These are phyloP conservation scores for Lentinula boryana DNA, from an alignment of 768 basidiomycete genomes.

Conservation along the genomic window DNA sequence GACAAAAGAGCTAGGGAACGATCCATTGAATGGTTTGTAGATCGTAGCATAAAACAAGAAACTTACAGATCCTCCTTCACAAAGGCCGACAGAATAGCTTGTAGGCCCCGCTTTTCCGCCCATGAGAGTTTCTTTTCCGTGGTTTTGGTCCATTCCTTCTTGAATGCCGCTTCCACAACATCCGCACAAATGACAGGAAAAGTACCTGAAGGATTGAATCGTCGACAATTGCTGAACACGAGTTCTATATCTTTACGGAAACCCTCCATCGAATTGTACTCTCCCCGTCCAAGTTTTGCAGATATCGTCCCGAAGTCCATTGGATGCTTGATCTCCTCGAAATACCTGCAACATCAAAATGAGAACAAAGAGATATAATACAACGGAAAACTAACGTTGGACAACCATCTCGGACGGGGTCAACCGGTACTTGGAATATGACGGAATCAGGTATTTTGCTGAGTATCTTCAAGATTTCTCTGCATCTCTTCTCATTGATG, in stretches of 20 bases:
- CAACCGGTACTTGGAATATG: conserved; percentile 80
- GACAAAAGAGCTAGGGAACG: conserved; percentile 53
- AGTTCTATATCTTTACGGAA: conserved; percentile 78
- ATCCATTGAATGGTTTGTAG: conserved; percentile 2
- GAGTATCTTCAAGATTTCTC: conserved; percentile 58
- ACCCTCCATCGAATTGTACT: conserved; percentile 77
- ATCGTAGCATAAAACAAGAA: conserved; percentile 6
- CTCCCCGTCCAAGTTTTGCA: conserved; percentile 55
- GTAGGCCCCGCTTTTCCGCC: conserved; percentile 76
- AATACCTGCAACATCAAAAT: conserved; percentile 52
- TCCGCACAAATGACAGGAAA: conserved; percentile 71
- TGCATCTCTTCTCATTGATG: conserved; percentile 81
- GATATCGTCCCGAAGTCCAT: conserved; percentile 91
- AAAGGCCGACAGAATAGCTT: conserved; percentile 61
- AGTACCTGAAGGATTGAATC: conserved; percentile 85
- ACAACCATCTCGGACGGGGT: conserved; percentile 77
- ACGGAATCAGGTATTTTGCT: conserved; percentile 57
- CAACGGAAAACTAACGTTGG: conserved; percentile 64
- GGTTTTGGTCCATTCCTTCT: conserved; percentile 81
- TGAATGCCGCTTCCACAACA: conserved; percentile 66
- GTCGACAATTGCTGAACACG: conserved; percentile 83
- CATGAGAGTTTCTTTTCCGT: conserved; percentile 68
- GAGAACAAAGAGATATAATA: conserved; percentile 1
- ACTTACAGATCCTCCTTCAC: conserved; percentile 63
- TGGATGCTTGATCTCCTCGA: conserved; percentile 84